Evolutionary conservation across 306 rosid species (phyloP), one percentile per base, ranked within the genome.

Genomic region (Calophaca sinica): DNA sequence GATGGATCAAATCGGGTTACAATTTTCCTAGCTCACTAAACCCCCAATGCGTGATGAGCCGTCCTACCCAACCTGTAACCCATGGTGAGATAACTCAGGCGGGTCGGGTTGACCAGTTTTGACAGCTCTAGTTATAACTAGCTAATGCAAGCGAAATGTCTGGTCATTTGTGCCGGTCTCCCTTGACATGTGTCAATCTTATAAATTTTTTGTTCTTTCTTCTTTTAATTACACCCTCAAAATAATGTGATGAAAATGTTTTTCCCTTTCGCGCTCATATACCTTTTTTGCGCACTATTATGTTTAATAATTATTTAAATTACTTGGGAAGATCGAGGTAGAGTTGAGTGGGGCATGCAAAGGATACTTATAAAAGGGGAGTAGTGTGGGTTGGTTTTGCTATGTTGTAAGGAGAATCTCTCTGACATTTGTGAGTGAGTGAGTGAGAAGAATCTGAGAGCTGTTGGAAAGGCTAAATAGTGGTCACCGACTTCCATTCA

Each of bases 311-410:
- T 20, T 20, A 20, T 58, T 73, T 74, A 1, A 2, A 74, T 13
- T 74, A 26, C 15, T 41, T 9, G n/a, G 67, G 55, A 8, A 54
- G 33, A 54, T 33, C 4, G 4, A 42, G 62, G 29, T 42, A 41
- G 8, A 36, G 46, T 6, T 14, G 8, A 64, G 72, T 67, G 80
- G 79, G 74, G 48, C 74, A 32, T 63, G 64, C 69, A 78, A 78
- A 83, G 63, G 83, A 11, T 78, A 73, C 80, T 68, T 82, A 82
- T 82, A 82, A 82, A 82, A 78, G 62, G 80, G 77, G 39, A 46
- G 74, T 35, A 5, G 32, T 70, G 71, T 31, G 26, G 36, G 70
- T 1, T 75, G 9, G 3, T 11, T 41, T 41, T 51, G 2, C 39
- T 62, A 68, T 31, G 42, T 10, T 31, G 53, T 10, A 68, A 14